Base-by-base conservation (phyloP, 768 basidiomycete genomes). In the Butyriboletus loyo region DNA sequence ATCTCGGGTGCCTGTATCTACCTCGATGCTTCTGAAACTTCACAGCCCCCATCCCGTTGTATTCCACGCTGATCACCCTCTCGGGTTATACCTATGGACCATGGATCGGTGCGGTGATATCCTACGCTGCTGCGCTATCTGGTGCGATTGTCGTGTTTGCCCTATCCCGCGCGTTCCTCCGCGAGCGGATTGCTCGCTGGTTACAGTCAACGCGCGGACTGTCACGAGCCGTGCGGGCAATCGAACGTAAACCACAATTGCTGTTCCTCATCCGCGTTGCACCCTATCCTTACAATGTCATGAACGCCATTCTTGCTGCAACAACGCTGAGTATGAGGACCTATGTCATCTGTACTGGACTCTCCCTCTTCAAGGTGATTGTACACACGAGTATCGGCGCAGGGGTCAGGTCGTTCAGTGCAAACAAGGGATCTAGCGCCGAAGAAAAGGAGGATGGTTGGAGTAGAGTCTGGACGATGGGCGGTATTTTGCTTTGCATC, bases 221-320 rank as follows among this genome's bases (percentile, higher is more conserved):
- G 65, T 85, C 82, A 58, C 86, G 91, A 42, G 88, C 89, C 51
- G 86, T 96, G 10, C 80, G 85, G 32, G 92, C 92, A 22, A 87
- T 97, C 59, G 92, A 95, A 73, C 84, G 85, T 69, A 83, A 86
- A 46, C 93, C 93, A 1, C 85, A 85, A 63, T 78, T 97, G 5
- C 83, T 97, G 19, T 92, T 96, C 75, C 82, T 96, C 54, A 90
- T 97, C 60, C 87, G 94, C 45, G 78, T 94, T 49, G 92, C 89
- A n/a, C 91, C 91, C 4, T 92, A 92, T 66, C 90, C 88, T 0
- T 92, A 89, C 75, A 96, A 96, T 73, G 89, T 96, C 63, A 91
- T 96, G 85, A 97, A 96, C 74, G 90, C 88, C 64, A 83, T 97
- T 43, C 81, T 97, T 43, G 92, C 94, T 8, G 89, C 91, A 3